A percentile compares a stretch with the other conserved stretches of the same genome.
These are phyloP conservation scores for Wickerhamiella occidentalis DNA, from an alignment of 805 yeast genomes.

Conservation along the genomic window DNA sequence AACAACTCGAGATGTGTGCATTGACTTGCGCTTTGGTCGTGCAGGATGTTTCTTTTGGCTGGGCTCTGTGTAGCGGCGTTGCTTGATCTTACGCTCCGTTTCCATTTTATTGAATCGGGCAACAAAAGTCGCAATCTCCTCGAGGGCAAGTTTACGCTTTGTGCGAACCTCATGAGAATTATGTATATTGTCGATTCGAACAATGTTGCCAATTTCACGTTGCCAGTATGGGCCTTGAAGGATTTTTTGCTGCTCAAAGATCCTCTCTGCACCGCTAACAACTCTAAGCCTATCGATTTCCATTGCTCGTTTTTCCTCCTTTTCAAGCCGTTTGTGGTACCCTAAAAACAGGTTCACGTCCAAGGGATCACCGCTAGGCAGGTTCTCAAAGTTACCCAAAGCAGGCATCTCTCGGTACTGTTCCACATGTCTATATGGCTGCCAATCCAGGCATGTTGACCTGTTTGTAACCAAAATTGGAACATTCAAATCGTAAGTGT, in stretches of 20 bases:
- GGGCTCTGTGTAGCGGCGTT: slow-evolving; percentile 4
- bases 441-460: not conserved
- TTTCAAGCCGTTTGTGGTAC: slow-evolving; percentile 48
- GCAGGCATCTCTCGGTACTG: not conserved
- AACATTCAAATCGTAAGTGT: slow-evolving; percentile 13
- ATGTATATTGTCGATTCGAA: slow-evolving; percentile 37
- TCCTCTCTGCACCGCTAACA: slow-evolving; percentile 44
- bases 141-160: slow-evolving; percentile 42
- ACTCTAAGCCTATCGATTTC: slow-evolving; percentile 42
- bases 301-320: slow-evolving; percentile 51
- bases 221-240: slow-evolving; percentile 40
- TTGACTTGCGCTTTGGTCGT: slow-evolving; percentile 13
- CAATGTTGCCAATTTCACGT: slow-evolving; percentile 35
- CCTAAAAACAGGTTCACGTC: slow-evolving; percentile 30
- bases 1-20: not conserved
- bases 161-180: slow-evolving; percentile 40
- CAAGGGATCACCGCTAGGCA: slow-evolving; percentile 33
- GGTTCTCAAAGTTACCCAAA: not conserved
- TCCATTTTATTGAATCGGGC: slow-evolving; percentile 13
- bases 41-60: slow-evolving; percentile 4
- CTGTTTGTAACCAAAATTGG: slow-evolving; percentile 8
- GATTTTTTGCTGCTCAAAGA: slow-evolving; percentile 33
- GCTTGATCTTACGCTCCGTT: slow-evolving; percentile 17
- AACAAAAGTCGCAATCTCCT: slow-evolving; percentile 33
- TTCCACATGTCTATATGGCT: not conserved